These are phyloP conservation scores for Fusarium compactum DNA, from an alignment of 2,329 filamentous ascomycete genomes.

Conservation along the genomic window DNA sequence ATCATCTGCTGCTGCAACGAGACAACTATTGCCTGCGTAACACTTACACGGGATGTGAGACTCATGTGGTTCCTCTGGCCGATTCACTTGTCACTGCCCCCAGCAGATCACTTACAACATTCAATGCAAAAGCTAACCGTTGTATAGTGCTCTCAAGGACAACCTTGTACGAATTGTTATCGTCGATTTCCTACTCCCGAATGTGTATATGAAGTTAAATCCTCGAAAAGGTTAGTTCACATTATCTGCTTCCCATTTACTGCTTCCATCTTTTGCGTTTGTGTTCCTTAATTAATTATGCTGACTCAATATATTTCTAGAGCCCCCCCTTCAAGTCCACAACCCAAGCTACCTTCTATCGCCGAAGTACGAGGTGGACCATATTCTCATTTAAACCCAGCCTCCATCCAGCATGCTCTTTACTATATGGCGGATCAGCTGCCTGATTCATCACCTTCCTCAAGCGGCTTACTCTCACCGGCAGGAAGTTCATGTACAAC, in stretches of 20 bases:
- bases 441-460: slow-evolving; percentile 1
- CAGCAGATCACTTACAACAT: background rate
- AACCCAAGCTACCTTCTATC: slow-evolving; percentile 30
- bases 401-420: slow-evolving; percentile 52
- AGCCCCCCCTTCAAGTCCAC: slow-evolving; percentile 2
- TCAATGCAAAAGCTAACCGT: slow-evolving; percentile 10
- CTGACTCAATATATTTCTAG: slow-evolving; percentile 21
- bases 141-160: slow-evolving; percentile 65
- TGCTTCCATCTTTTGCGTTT: background rate
- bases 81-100: background rate
- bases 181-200: slow-evolving; percentile 64
- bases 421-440: slow-evolving; percentile 48
- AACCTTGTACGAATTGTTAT: slow-evolving; percentile 66
- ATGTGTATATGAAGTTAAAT: slow-evolving; percentile 60
- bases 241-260: background rate
- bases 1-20: background rate
- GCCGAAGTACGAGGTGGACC: slow-evolving; percentile 44
- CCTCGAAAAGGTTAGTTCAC: slow-evolving; percentile 37
- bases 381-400: slow-evolving; percentile 55
- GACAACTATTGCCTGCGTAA: background rate
- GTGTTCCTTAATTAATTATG: background rate
- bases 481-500: background rate
- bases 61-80: background rate
- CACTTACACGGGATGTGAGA: background rate
- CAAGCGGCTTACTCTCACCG: background rate